A percentile compares a stretch with the other conserved stretches of the same genome.
phyloP scores from a whole-genome alignment of 2,329 filamentous ascomycete genomes.

The Neopestalotiopsis clavispora region DNA sequence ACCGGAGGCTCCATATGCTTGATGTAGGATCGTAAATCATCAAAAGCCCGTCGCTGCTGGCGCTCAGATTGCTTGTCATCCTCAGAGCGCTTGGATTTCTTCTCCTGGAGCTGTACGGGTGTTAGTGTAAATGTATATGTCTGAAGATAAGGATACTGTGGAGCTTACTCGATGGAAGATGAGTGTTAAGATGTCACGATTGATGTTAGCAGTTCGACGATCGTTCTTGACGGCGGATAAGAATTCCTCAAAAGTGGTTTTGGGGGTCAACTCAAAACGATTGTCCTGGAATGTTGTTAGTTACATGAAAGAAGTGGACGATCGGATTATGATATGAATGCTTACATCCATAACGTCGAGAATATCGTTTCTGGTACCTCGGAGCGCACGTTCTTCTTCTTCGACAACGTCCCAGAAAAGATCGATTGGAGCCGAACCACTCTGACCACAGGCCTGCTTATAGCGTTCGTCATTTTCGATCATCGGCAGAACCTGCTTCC shows the following conservation, averaged over 20 bases:
- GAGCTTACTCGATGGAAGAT: constrained; percentile 79
- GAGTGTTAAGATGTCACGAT: constrained; percentile 76
- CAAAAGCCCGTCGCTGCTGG: constrained; percentile 82
- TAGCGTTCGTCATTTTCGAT: constrained; percentile 86
- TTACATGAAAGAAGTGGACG: neutral
- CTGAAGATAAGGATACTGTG: neutral
- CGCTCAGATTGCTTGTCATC: constrained; percentile 87
- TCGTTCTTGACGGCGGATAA: constrained; percentile 81
- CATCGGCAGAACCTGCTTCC: constrained; percentile 78
- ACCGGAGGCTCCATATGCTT: constrained; percentile 91
- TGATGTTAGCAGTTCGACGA: constrained; percentile 85
- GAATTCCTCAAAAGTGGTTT: constrained; percentile 90
- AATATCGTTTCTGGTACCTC: constrained; percentile 80
- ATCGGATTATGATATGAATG: constrained; percentile 22
- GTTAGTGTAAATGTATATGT: neutral
- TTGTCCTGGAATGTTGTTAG: constrained; percentile 70
- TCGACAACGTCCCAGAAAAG: constrained; percentile 96
- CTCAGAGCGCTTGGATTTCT: constrained; percentile 73
- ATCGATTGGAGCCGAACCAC: constrained; percentile 84
- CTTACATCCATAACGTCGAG: constrained; percentile 87
- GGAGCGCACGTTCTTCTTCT: constrained; percentile 87
- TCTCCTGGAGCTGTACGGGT: constrained; percentile 72
- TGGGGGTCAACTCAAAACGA: constrained; percentile 86
- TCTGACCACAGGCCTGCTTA: constrained; percentile 79
- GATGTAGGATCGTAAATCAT: constrained; percentile 82